Evolutionary conservation across 495 filamentous ascomycete genomes (phyloP), one percentile per base, ranked within the genome.

Genomic region (Podospora bellae-mahoneyi): DNA sequence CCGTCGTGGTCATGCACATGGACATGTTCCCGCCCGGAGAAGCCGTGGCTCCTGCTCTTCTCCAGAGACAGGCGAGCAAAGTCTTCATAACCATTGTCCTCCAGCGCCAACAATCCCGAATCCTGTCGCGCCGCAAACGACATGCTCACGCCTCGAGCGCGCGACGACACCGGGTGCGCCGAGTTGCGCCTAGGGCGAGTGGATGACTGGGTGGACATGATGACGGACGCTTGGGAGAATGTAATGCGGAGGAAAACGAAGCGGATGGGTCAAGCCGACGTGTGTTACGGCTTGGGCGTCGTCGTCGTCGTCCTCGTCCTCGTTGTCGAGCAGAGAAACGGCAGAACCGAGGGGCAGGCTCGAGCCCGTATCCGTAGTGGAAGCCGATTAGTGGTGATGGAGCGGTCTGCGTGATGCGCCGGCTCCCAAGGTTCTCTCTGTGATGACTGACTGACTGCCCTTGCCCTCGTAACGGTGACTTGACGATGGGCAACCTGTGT

Each of bases 81-180:
- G 9, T 48, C 39, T 10, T 76, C 60, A 6, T 39, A 39, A 2
- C 69, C 61, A 1, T 48, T 44, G 27, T 56, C 62, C 5, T 77
- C 74, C 19, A 48, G 67, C 57, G 3, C 68, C 54, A 66, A 76
- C 62, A 9, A 78, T 64, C 23, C 68, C 48, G 9, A 75, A 73
- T 23, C 23, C 66, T 80, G 71, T 5, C 73, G 76, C 78, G 78
- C 78, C 2, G 78, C 71, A 3, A 78, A 53, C 27, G 78, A 81
- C 48, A 75, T 68, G 71, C 79, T 81, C 72, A 76, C 72, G 71
- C 78, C 79, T 39, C 78, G 71, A 16, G 70, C 62, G 0, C 76
- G 75, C 48, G 68, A 67, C 20, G 70, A 60, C 34, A 26, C 64
- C 1, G 67, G 64, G 3, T 55, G 64, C 39, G 48, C 48, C 62